phyloP scores from a whole-genome alignment of 1,139 yeast genomes.

The Citeromyces siamensis region DNA sequence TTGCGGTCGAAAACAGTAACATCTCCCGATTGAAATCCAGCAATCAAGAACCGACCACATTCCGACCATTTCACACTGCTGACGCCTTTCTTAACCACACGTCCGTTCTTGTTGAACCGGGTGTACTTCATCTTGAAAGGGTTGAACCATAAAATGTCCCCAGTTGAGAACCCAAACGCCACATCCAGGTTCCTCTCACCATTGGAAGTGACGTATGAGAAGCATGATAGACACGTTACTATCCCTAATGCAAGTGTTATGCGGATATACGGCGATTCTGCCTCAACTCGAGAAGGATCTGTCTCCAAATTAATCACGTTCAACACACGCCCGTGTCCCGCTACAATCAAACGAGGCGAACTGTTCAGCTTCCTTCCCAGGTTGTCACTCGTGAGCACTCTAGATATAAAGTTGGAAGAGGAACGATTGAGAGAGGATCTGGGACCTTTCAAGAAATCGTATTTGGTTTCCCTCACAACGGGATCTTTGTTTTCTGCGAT shows the following conservation, averaged over 20 bases:
- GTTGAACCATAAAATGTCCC: conserved; percentile 47
- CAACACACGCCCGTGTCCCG: conserved; percentile 19
- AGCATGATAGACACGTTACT: conserved; percentile 15
- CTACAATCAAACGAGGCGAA: conserved; percentile 13
- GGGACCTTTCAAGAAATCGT: conserved; percentile 14
- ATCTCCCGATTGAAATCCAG: conserved; percentile 22
- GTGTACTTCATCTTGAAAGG: conserved; percentile 31
- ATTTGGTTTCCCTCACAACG: background rate
- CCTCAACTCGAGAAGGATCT: conserved; percentile 16
- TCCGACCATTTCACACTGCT: conserved; percentile 18
- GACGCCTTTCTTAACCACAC: conserved; percentile 21
- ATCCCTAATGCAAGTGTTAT: conserved; percentile 13
- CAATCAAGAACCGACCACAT: conserved; percentile 16
- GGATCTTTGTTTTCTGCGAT: background rate
- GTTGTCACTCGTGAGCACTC: conserved; percentile 15
- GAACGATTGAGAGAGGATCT: conserved; percentile 15
- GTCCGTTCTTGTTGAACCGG: conserved; percentile 34
- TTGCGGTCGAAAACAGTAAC: conserved; percentile 18
- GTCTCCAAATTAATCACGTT: conserved; percentile 15
- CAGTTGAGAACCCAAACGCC: conserved; percentile 36
- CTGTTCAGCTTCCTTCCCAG: conserved; percentile 14
- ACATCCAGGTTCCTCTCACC: conserved; percentile 29
- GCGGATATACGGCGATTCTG: conserved; percentile 18
- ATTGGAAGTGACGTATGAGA: conserved; percentile 11
- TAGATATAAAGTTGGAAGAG: conserved; percentile 17